Base-by-base conservation (phyloP, 2,329 filamentous ascomycete species). In the Alternaria atra region DNA sequence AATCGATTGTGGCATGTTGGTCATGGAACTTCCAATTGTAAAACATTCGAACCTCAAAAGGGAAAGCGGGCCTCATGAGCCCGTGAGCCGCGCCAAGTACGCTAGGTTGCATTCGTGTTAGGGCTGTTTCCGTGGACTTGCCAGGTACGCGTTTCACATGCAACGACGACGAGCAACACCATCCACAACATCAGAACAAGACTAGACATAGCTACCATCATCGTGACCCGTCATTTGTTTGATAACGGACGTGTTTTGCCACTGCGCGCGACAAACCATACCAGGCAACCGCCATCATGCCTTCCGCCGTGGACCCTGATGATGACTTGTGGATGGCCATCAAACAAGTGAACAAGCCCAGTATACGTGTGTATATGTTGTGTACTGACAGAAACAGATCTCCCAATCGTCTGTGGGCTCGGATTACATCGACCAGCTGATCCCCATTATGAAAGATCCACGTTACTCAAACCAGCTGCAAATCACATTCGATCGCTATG, bases 381-480 rank as follows among this genome's bases (percentile, higher is more conserved):
- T 2, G 20, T 63, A 43, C 65, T 70, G 48, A 71, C 53, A 12
- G 2, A 12, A 68, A 63, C 76, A 99, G 93, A 96, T 98, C 69
- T 94, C 97, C 63, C 88, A 97, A 70, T 93, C 94, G 2, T 91
- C 93, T 12, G 93, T 94, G 23, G 94, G 98, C 74, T 87, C 90
- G 51, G 95, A 99, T 73, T 98, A 97, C 74, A 89, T 99, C 65
- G 95, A 98, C 77, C 94, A 97, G 75, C 83, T 99, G 52, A 97
- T 98, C 48, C 94, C 94, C 9, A 91, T 96, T 2, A 89, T 99
- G 65, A 95, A 93, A 82, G 94, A 97, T 85, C 93, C 92, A 68
- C 89, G 92, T 64, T 85, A 88, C 71, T 89, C 91, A 56, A 90
- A 91, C 75, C 87, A 89, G 60, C 85, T 99, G 40, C 87, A 93